Base-by-base conservation (phyloP, 768 basidiomycete genomes). In the Termitomyces sp. region DNA sequence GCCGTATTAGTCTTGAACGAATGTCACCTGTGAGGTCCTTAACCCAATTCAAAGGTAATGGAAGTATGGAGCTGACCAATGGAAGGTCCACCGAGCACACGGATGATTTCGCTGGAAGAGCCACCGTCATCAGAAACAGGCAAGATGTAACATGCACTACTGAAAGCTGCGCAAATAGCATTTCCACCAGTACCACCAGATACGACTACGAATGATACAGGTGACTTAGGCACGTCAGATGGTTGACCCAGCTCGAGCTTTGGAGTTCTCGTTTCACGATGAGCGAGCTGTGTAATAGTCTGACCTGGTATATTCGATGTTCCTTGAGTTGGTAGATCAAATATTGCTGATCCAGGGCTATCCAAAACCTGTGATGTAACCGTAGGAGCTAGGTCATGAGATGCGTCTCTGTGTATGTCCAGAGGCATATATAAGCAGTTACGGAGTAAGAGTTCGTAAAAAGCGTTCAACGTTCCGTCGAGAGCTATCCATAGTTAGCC, bases 101-200 rank as follows among this genome's bases (percentile, higher is more conserved):
- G 85, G 53, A 94, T 91, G 53, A 96, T 96, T 76, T 97, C 94
- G 62, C 90, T 91, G 2, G 94, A 96, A 3, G 92, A 94, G 45
- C 95, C 95, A 1, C 95, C 95, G 69, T 98, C 94, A 68, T 98
- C 95, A 6, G 93, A 95, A 33, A 98, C 92, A 6, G 95, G 95
- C 35, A 98, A 77, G 26, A 94, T 86, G 66, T 94, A 93, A 66
- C 84, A 87, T 24, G 90, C 86, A 59, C 78, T 72, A 3, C 79
- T 80, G 67, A 98, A 97, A 3, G 93, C 92, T 42, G 88, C 77
- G 63, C 92, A 94, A 62, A 98, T 89, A 22, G 90, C 81, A 68
- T 98, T 98, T 50, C 93, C 92, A 43, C 94, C 94, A 35, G 94
- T 94, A n/a, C 94, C 94, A 0, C 94, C 94, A 51, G 92, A 94